Evolutionary conservation across 805 yeast species (phyloP).

Genomic region (Candida insectorum): DNA sequence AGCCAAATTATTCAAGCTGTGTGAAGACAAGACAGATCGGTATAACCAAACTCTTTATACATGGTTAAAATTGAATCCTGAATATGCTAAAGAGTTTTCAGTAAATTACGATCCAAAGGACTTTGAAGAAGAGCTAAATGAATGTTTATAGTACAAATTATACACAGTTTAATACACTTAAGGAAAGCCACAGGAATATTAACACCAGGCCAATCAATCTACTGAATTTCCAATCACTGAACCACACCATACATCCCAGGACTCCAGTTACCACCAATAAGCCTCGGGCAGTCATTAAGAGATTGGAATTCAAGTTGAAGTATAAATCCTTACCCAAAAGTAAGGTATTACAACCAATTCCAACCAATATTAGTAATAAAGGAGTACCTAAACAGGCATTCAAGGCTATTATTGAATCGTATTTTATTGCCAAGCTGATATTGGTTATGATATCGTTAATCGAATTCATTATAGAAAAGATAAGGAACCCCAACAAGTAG

Average conservation of each 20-base stretch:
- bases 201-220: conserved; percentile 24
- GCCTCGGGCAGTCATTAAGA: conserved; percentile 22
- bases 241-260: conserved; percentile 25
- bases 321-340: conserved; percentile 16
- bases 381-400: conserved; percentile 57
- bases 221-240: conserved; percentile 33
- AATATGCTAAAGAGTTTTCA: conserved; percentile 3
- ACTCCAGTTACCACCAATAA: conserved; percentile 21
- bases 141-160: neutral
- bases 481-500: conserved; percentile 45
- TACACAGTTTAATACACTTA: conserved; percentile 18
- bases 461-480: conserved; percentile 49
- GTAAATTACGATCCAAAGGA: neutral
- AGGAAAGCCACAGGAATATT: conserved; percentile 15
- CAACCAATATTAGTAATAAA: conserved; percentile 44
- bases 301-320: conserved; percentile 20
- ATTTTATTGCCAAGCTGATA: conserved; percentile 40
- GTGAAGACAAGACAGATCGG: conserved; percentile 3
- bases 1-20: conserved; percentile 3
- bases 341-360: conserved; percentile 47
- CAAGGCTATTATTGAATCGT: conserved; percentile 38
- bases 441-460: conserved; percentile 53
- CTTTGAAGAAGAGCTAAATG: neutral
- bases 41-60: conserved; percentile 1
- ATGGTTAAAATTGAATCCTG: conserved; percentile 6